phyloP scores from a whole-genome alignment of 495 filamentous ascomycete genomes.

The Neurospora hispaniola region DNA sequence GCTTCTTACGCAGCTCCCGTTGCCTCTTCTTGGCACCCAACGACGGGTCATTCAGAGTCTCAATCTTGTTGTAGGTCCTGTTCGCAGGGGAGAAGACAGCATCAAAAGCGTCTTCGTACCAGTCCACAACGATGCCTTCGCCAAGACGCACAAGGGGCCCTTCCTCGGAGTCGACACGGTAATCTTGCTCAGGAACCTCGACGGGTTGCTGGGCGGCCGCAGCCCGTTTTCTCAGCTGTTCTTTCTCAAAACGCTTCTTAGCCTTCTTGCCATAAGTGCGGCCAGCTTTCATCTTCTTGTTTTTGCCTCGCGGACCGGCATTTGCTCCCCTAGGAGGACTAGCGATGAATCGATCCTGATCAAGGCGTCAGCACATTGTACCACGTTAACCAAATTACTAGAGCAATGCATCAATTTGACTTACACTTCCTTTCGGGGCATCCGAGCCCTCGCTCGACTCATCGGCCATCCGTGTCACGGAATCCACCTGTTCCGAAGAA shows the following conservation, averaged over 20 bases:
- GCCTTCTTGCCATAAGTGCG: slow-evolving; percentile 30
- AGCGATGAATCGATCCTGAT: background rate
- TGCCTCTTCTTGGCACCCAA: slow-evolving; percentile 48
- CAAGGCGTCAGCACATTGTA: background rate
- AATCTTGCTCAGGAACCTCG: slow-evolving; percentile 6
- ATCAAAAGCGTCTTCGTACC: slow-evolving; percentile 56
- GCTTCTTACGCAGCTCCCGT: slow-evolving; percentile 51
- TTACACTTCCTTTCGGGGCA: slow-evolving; percentile 21
- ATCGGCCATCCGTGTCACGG: slow-evolving; percentile 39
- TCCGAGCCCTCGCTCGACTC: slow-evolving; percentile 39
- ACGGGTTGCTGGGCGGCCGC: slow-evolving; percentile 20
- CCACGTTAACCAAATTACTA: background rate
- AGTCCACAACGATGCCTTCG: slow-evolving; percentile 81
- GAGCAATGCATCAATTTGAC: background rate
- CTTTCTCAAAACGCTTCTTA: slow-evolving; percentile 24
- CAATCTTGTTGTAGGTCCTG: slow-evolving; percentile 41
- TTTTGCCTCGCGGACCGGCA: slow-evolving; percentile 12
- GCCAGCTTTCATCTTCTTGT: slow-evolving; percentile 27
- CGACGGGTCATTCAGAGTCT: slow-evolving; percentile 52
- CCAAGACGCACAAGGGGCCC: slow-evolving; percentile 61
- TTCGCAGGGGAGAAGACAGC: slow-evolving; percentile 47
- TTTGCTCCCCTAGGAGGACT: background rate
- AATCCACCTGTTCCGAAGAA: slow-evolving; percentile 4
- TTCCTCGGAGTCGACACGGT: slow-evolving; percentile 27
- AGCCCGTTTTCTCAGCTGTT: slow-evolving; percentile 10